Evolutionary conservation across 192 early-diverging fungal genomes (phyloP).

Genomic region (Geranomyces variabilis): DNA sequence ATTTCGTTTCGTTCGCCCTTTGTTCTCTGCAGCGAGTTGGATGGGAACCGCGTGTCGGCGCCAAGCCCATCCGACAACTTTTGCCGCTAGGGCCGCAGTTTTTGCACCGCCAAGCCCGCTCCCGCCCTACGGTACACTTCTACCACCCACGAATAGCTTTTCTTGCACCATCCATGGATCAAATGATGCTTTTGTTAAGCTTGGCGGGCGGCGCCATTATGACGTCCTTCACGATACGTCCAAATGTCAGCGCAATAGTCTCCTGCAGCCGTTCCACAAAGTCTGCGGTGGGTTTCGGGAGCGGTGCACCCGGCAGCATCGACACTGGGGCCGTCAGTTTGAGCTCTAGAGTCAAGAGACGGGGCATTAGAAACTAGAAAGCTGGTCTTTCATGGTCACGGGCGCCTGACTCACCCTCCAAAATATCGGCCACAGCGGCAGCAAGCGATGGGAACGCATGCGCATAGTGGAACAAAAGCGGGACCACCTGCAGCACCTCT

Average conservation of each 20-base stretch:
- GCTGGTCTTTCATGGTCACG: not conserved
- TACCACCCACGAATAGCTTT: too few species aligned
- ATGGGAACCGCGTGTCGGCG: too few species aligned
- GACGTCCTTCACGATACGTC: not conserved
- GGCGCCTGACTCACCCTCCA: constrained; percentile 15
- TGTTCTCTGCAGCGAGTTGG: too few species aligned
- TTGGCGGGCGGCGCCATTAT: not conserved
- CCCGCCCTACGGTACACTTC: too few species aligned
- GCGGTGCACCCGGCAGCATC: not conserved
- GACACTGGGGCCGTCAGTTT: not conserved
- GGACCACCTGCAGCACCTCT: not conserved
- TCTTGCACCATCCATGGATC: not conserved
- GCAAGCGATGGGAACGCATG: constrained; percentile 19
- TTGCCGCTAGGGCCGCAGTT: too few species aligned
- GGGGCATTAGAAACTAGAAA: too few species aligned
- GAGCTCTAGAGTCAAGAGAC: not conserved
- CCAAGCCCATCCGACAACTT: too few species aligned
- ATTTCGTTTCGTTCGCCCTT: too few species aligned
- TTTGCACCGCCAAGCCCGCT: too few species aligned
- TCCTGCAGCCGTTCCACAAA: not conserved
- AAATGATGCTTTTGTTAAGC: constrained; percentile 4
- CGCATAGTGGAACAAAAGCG: constrained; percentile 13
- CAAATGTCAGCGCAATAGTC: not conserved
- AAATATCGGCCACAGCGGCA: not conserved
- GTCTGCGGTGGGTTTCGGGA: not conserved